phyloP scores from a whole-genome alignment of 2,329 filamentous ascomycete genomes.

The Colletotrichum cereale region DNA sequence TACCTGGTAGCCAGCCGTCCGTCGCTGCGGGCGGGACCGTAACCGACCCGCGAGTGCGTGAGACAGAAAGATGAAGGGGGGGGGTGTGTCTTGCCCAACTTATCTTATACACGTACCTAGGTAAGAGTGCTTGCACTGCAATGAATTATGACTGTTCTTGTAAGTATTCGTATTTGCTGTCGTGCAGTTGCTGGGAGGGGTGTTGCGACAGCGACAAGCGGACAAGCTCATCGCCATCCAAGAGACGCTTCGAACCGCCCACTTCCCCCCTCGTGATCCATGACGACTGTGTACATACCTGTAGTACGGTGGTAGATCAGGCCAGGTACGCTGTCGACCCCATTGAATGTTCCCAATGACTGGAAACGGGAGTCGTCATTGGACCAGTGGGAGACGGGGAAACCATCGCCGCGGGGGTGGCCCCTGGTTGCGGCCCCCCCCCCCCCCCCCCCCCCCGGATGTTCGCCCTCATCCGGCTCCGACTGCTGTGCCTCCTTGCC shows the following conservation, averaged over 20 bases:
- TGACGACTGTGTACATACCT: no score
- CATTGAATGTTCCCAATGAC: slow-evolving; percentile 20
- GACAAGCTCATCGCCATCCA: neutral
- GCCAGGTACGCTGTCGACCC: slow-evolving; percentile 2
- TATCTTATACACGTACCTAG: neutral
- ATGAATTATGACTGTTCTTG: neutral
- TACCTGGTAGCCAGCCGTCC: neutral
- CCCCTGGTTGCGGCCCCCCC: slow-evolving; percentile 25
- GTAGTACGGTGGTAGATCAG: neutral
- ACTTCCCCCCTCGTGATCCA: neutral
- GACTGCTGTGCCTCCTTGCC: neutral
- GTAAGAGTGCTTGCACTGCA: neutral
- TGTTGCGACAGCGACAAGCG: neutral
- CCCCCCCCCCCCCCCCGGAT: slow-evolving; percentile 7
- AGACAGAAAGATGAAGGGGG: slow-evolving; percentile 9
- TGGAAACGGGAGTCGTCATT: slow-evolving; percentile 29
- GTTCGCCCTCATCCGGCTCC: neutral
- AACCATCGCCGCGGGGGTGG: slow-evolving; percentile 31
- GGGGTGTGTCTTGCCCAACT: neutral
- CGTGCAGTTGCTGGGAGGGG: neutral
- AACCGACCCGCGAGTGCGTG: slow-evolving; percentile 21
- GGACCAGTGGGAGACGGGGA: slow-evolving; percentile 27
- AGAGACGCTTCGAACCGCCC: neutral
- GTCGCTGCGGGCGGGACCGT: slow-evolving; percentile 18
- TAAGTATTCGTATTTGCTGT: neutral